Conservation (phyloP, 306 rosid species). For the Rosa multiflora region DNA sequence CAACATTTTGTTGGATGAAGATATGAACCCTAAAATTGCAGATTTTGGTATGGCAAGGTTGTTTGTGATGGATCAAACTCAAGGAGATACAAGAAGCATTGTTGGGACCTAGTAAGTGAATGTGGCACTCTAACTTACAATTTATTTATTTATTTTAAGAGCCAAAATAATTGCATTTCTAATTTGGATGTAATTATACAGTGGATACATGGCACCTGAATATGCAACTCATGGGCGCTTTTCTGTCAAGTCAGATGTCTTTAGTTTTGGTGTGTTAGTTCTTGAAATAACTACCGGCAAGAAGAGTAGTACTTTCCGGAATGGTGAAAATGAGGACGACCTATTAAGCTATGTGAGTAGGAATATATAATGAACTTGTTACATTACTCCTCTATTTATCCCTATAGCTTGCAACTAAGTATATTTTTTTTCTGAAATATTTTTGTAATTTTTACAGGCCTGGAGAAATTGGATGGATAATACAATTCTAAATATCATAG, state of each 20-base stretch:
- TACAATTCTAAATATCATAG: neutral
- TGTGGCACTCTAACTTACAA: too few relatives aligned
- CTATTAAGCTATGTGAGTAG: constrained; percentile 13
- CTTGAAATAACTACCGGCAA: neutral
- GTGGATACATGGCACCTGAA: constrained; percentile 36
- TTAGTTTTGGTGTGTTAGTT: constrained; percentile 23
- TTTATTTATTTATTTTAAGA: too few relatives aligned
- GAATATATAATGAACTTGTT: neutral
- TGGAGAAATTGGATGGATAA: constrained; percentile 25
- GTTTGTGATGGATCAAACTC: too few relatives aligned
- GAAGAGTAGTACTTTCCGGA: neutral
- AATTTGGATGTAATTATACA: neutral
- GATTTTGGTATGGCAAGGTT: too few relatives aligned
- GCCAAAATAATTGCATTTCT: neutral
- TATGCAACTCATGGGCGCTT: constrained; percentile 3
- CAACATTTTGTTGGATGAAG: too few relatives aligned
- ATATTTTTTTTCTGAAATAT: neutral
- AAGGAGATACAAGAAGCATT: too few relatives aligned
- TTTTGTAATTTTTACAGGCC: neutral
- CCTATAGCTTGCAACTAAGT: neutral
- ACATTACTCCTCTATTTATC: neutral
- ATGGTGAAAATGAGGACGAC: neutral
- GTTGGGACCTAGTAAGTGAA: too few relatives aligned
- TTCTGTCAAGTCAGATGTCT: constrained; percentile 27
- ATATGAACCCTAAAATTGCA: too few relatives aligned